phyloP scores from a whole-genome alignment of 2,329 filamentous ascomycete genomes.

The Ophiostoma tasmaniense region DNA sequence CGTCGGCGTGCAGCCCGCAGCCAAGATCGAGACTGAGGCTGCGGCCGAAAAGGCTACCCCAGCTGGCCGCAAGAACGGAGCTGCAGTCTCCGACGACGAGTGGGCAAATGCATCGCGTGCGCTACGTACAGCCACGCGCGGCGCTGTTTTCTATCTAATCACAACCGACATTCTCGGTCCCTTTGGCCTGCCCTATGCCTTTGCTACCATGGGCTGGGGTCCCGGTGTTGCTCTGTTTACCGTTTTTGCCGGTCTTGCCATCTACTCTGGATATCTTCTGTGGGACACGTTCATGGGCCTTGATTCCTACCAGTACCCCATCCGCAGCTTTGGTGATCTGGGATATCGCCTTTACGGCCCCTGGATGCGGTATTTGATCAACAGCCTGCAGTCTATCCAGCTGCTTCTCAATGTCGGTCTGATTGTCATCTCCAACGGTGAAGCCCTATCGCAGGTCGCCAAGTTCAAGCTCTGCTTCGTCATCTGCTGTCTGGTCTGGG shows the following conservation, averaged over 20 bases:
- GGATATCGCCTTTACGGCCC: constrained; percentile 41
- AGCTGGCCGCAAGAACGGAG: constrained; percentile 10
- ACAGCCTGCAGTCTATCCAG: constrained; percentile 40
- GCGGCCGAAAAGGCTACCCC: constrained; percentile 10
- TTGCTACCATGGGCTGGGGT: constrained; percentile 25
- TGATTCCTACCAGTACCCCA: constrained; percentile 39
- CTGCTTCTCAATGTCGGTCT: constrained; percentile 44
- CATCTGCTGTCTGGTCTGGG: constrained; percentile 43
- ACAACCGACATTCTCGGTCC: constrained; percentile 41
- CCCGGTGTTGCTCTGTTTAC: constrained; percentile 40
- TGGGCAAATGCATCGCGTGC: constrained; percentile 40
- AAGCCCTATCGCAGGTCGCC: constrained; percentile 46
- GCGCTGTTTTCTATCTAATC: constrained; percentile 41
- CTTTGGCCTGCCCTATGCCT: constrained; percentile 31
- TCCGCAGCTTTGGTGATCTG: constrained; percentile 39
- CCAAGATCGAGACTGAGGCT: constrained; percentile 6
- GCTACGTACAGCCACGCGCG: constrained; percentile 37
- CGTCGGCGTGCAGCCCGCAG: constrained; percentile 15
- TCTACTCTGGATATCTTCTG: constrained; percentile 39
- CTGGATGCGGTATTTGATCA: constrained; percentile 37
- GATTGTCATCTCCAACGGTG: constrained; percentile 44
- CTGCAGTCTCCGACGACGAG: constrained; percentile 32
- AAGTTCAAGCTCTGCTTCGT: constrained; percentile 43
- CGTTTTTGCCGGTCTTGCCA: constrained; percentile 34
- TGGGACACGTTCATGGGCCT: constrained; percentile 38